Base-by-base conservation (phyloP, 768 basidiomycete species). In the Xerocomellus chrysenteron region DNA sequence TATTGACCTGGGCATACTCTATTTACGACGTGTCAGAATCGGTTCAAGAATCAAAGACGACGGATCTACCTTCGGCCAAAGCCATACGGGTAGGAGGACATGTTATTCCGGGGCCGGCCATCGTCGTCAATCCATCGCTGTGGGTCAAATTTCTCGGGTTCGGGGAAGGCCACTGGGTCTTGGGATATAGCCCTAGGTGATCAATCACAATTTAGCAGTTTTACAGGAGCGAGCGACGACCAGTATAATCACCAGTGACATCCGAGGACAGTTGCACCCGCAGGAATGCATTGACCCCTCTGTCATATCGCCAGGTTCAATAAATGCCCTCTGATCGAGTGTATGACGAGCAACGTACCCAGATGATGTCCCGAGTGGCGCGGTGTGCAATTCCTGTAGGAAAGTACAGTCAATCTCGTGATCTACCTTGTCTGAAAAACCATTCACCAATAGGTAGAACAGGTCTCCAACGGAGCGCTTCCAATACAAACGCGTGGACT, bases 1-100 rank as follows among this genome's bases (percentile, higher is more conserved):
- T 84, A 74, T 55, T 78, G 79, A 1, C 85, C 85, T 0, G 84
- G 85, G 52, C 85, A 88, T 2, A 85, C 76, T 36, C 85, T 81
- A 16, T 35, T 30, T 9, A 24, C 4, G 12, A 19, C 2, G 3
- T 16, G n/a, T 47, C 43, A 39, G 26, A 24, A 19, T 14, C 10
- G 3, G 42, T 14, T 2, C n/a, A 5, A 26, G 11, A 24, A 35
- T 24, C 13, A 21, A 13, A 10, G 11, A 17, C 1, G n/a, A 51
- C 4, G 43, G 37, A 45, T 13, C 13, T 45, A 71, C 74, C 67
- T 61, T 55, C 82, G 65, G 10, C 82, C 83, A 58, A 80, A 84
- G 0, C 84, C 82, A 50, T 80, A 85, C 3, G 77, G 66, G 55
- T 74, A 84, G 7, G 74, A 66, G 54, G 69, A 74, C 26, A 81